Conservation (phyloP, 495 filamentous ascomycete genomes). For the Talaromyces nanjingensis region DNA sequence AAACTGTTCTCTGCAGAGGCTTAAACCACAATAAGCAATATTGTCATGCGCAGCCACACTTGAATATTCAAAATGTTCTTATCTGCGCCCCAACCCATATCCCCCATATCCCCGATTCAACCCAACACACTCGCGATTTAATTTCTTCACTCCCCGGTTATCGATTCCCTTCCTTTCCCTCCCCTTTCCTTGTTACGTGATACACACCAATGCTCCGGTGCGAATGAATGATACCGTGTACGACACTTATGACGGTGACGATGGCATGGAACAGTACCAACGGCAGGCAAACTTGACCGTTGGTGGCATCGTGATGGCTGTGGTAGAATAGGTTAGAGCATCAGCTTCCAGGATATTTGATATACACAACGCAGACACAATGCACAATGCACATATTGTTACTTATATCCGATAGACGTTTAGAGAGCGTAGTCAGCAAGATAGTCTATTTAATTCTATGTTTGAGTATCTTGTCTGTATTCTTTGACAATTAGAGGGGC, state of each 20-base stretch:
- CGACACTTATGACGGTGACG: constrained; percentile 1
- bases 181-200: constrained; percentile 1
- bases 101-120: neutral
- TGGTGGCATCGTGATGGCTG: constrained; percentile 7
- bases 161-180: neutral
- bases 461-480: neutral
- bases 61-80: constrained; percentile 15
- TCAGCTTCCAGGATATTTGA: constrained; percentile 6
- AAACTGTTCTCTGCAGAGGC: constrained; percentile 58
- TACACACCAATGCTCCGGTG: constrained; percentile 5
- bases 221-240: constrained; percentile 7
- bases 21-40: constrained; percentile 14
- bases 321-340: constrained; percentile 9
- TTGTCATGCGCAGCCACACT: constrained; percentile 8
- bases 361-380: constrained; percentile 2
- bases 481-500: neutral
- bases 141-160: neutral
- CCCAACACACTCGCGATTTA: neutral
- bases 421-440: neutral
- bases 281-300: neutral
- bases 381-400: constrained; percentile 10
- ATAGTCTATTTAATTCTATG: neutral
- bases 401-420: neutral
- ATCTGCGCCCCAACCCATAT: constrained; percentile 8
- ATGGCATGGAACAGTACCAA: neutral